phyloP scores from a whole-genome alignment of 352 stramenopile species.

The Pythium aristosporum region DNA sequence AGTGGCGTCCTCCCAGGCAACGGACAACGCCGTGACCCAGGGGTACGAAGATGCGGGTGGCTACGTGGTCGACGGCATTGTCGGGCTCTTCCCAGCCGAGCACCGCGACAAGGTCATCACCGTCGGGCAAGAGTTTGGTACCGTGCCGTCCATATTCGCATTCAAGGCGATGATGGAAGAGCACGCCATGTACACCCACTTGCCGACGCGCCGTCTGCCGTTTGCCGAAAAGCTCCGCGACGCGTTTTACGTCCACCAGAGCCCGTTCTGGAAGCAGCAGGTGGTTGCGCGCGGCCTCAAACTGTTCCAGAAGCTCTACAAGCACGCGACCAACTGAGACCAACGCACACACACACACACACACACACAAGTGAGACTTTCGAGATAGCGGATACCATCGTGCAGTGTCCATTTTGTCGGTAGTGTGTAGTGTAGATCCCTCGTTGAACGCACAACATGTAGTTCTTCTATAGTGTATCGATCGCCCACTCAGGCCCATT shows the following conservation, averaged over 20 bases:
- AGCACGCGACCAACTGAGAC: conserved; percentile 5
- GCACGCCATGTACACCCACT: conserved; percentile 62
- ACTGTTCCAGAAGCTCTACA: conserved; percentile 49
- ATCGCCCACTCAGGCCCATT: conserved; percentile 15
- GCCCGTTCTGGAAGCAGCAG: conserved; percentile 56
- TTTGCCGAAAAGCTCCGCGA: conserved; percentile 68
- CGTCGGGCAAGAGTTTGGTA: conserved; percentile 75
- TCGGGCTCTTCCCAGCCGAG: conserved; percentile 28
- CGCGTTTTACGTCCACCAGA: conserved; percentile 81
- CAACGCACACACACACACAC: not conserved
- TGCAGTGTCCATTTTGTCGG: not conserved
- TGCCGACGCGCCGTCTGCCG: conserved; percentile 40
- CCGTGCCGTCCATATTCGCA: conserved; percentile 53
- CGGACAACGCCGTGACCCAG: conserved; percentile 35
- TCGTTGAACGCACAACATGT: not conserved
- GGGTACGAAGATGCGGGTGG: conserved; percentile 58
- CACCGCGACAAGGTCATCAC: conserved; percentile 29
- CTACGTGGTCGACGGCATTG: conserved; percentile 43
- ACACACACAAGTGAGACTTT: not conserved
- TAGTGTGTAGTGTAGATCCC: no score
- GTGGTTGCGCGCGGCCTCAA: conserved; percentile 50
- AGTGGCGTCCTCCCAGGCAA: conserved; percentile 28
- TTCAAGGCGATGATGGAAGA: conserved; percentile 64
- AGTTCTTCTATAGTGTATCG: not conserved
- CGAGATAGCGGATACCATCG: not conserved